A percentile compares a stretch with the other conserved stretches of the same genome.
Conservation (phyloP, 2,329 filamentous ascomycete genomes). For the Colletotrichum orchidophilum region DNA sequence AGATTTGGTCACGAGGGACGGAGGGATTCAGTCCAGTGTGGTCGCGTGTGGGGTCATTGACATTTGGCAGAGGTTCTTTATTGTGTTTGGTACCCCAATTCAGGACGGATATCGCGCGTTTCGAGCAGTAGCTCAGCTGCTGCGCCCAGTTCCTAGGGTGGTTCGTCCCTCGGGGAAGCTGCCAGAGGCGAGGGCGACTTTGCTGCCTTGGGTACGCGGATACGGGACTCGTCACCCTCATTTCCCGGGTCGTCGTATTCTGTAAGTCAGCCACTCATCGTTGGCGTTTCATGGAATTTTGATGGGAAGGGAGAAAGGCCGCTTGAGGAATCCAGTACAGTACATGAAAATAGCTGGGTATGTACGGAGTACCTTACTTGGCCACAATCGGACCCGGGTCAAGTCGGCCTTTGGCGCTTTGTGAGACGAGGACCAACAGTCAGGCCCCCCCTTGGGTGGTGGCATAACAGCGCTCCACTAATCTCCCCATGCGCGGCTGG, state of each 20-base stretch:
- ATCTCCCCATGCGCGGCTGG: not conserved
- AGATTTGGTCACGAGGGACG: not conserved
- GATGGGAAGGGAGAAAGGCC: too few species aligned
- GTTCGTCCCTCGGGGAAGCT: not conserved
- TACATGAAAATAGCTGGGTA: not conserved
- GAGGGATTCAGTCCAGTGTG: not conserved
- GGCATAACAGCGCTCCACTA: too few species aligned
- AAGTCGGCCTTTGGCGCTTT: not conserved
- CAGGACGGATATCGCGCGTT: not conserved
- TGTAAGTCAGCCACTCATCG: not conserved
- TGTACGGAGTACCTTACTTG: too few species aligned
- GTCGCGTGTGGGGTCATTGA: not conserved
- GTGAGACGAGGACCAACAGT: not conserved
- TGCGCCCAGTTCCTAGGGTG: not conserved
- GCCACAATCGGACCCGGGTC: too few species aligned
- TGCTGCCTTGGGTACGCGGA: constrained; percentile 1
- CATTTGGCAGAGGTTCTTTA: not conserved
- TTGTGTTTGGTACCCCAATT: too few species aligned
- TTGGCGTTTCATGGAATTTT: not conserved
- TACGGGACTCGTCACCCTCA: not conserved
- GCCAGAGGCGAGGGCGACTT: not conserved
- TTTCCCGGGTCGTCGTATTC: constrained; percentile 1
- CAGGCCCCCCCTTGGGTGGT: not conserved
- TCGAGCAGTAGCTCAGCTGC: not conserved
- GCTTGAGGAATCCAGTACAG: not conserved